Conservation (phyloP, 129 eudicot species). For the Saussurea involucrata region DNA sequence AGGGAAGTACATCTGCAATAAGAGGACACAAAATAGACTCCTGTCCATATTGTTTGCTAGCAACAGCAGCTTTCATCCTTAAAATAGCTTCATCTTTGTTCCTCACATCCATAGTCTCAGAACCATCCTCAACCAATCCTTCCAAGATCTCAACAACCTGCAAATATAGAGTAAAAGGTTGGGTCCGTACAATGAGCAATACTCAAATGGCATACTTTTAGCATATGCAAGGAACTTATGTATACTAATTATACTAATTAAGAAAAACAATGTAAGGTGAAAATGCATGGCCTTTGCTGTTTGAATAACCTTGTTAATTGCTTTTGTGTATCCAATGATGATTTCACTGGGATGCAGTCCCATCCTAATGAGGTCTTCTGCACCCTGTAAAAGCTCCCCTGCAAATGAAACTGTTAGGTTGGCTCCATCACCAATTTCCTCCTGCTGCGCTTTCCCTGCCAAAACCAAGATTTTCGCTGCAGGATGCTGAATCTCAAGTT, state of each 20-base stretch:
- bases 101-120: conserved; percentile 86
- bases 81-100: conserved; percentile 70
- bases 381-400: conserved; percentile 74
- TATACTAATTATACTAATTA: background rate
- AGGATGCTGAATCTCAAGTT: conserved; percentile 93
- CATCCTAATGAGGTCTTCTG: conserved; percentile 77
- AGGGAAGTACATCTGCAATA: conserved; percentile 64
- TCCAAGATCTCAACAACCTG: conserved; percentile 69
- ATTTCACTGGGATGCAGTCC: conserved; percentile 82
- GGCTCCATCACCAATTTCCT: conserved; percentile 91
- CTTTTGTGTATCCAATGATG: conserved; percentile 57
- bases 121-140: conserved; percentile 67
- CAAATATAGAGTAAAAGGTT: background rate
- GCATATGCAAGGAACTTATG: background rate
- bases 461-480: conserved; percentile 83
- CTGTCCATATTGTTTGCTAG: conserved; percentile 90
- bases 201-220: background rate
- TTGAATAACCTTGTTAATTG: conserved; percentile 58
- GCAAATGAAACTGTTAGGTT: conserved; percentile 68
- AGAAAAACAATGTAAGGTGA: background rate
- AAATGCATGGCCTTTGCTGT: background rate
- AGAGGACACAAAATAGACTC: conserved; percentile 69
- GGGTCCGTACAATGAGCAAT: conserved; percentile 26
- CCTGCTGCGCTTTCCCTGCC: conserved; percentile 94
- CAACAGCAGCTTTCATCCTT: conserved; percentile 84